A percentile compares a stretch with the other conserved stretches of the same genome.
phyloP scores from a whole-genome alignment of 2,329 filamentous ascomycete genomes.

The Atkinsonella hypoxylon region DNA sequence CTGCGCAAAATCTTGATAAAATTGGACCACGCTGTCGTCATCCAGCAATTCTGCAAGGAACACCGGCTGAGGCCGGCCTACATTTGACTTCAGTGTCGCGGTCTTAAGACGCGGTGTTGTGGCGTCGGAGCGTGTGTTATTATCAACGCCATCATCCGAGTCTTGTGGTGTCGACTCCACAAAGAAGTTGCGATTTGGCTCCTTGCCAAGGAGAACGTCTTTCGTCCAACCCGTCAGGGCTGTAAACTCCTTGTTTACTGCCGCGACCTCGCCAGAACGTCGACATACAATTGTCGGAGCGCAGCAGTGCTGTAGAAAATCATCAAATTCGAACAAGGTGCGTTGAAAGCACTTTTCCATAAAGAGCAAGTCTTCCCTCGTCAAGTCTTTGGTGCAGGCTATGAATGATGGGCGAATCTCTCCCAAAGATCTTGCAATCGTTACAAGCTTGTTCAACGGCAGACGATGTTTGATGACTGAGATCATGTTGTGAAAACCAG shows the following conservation, averaged over 20 bases:
- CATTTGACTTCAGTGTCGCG: slow-evolving; percentile 29
- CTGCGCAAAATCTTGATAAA: slow-evolving; percentile 90
- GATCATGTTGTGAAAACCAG: slow-evolving; percentile 80
- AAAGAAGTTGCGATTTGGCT: slow-evolving; percentile 80
- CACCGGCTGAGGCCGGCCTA: slow-evolving; percentile 57
- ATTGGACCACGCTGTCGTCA: slow-evolving; percentile 84
- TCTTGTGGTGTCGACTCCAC: slow-evolving; percentile 32
- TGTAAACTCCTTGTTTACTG: slow-evolving; percentile 93
- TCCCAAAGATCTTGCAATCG: slow-evolving; percentile 77
- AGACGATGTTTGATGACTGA: slow-evolving; percentile 70
- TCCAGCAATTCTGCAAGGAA: slow-evolving; percentile 89
- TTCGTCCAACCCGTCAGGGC: slow-evolving; percentile 90
- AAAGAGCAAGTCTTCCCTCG: slow-evolving; percentile 80
- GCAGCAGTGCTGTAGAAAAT: slow-evolving; percentile 77
- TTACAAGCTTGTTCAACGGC: slow-evolving; percentile 60
- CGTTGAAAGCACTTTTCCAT: slow-evolving; percentile 97
- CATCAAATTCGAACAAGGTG: slow-evolving; percentile 84
- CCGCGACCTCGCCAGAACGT: slow-evolving; percentile 86
- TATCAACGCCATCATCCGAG: slow-evolving; percentile 22
- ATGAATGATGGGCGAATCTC: slow-evolving; percentile 91
- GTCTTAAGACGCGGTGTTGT: slow-evolving; percentile 40
- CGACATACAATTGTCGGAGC: slow-evolving; percentile 88
- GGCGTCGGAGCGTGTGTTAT: slow-evolving; percentile 24
- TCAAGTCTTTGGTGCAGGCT: slow-evolving; percentile 79
- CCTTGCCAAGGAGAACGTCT: slow-evolving; percentile 76